Percentiles rank a stretch among this genome's conserved stretches.
These are phyloP conservation scores for Wolfiporia cocos DNA, from an alignment of 1,284 basidiomycete genomes.

Conservation along the genomic window DNA sequence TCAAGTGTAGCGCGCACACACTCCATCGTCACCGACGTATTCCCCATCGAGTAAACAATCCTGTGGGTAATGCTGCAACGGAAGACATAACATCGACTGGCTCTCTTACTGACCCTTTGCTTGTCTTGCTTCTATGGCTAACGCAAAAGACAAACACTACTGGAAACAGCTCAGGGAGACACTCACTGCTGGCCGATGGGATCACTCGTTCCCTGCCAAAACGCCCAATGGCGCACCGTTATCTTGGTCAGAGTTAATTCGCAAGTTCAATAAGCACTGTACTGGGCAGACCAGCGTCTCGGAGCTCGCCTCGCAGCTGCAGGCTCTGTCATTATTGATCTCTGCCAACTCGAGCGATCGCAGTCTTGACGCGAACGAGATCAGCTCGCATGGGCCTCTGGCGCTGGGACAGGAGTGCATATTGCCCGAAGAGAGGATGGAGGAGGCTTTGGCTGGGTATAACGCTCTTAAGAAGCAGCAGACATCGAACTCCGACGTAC, in stretches of 20 bases:
- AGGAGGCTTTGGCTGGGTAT: conserved; percentile 48
- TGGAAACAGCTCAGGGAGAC: conserved; percentile 64
- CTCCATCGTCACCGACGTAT: no score
- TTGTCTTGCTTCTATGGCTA: conserved; percentile 31
- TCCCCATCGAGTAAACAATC: no score
- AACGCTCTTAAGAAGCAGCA: conserved; percentile 44
- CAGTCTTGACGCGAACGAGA: conserved; percentile 37
- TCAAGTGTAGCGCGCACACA: no score
- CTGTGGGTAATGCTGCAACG: no score
- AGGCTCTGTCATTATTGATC: conserved; percentile 56
- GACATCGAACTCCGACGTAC: conserved; percentile 53
- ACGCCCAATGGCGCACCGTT: conserved; percentile 51
- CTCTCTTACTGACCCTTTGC: no score
- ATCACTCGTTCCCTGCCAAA: conserved; percentile 52
- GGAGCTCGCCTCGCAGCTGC: conserved; percentile 62
- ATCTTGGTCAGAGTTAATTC: conserved; percentile 75
- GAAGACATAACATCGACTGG: no score
- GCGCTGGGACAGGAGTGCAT: conserved; percentile 49
- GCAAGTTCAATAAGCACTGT: conserved; percentile 89
- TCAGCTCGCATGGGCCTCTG: conserved; percentile 32
- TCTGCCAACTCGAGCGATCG: conserved; percentile 32
- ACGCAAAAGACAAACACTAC: conserved; percentile 64
- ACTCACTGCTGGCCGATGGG: conserved; percentile 68
- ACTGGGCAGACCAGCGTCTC: conserved; percentile 51
- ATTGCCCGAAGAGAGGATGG: conserved; percentile 44